Conservation (phyloP, 345 rosid genomes). For the Gossypium australe region DNA sequence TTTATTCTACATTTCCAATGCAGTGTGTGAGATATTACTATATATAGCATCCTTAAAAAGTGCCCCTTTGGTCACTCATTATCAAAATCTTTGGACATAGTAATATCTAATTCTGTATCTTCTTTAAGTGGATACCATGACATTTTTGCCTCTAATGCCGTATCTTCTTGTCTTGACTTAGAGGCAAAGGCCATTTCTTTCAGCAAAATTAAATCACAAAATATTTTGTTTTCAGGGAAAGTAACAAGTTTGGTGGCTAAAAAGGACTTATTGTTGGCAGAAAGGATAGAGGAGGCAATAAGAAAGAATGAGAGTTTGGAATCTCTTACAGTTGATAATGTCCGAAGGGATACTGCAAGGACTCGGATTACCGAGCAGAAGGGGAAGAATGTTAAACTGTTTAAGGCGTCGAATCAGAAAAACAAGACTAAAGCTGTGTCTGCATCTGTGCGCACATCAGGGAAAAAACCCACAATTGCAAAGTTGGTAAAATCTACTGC, state of each 20-base stretch:
- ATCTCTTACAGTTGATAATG: slow-evolving; percentile 54
- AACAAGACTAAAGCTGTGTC: slow-evolving; percentile 29
- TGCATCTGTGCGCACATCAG: slow-evolving; percentile 3
- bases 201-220: neutral
- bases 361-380: slow-evolving; percentile 55
- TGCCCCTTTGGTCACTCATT: neutral
- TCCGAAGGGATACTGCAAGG: slow-evolving; percentile 64
- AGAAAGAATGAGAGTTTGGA: slow-evolving; percentile 84
- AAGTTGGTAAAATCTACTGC: slow-evolving; percentile 35
- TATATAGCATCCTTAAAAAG: neutral
- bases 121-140: neutral
- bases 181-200: neutral
- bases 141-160: neutral
- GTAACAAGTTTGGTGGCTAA: slow-evolving; percentile 77
- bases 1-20: neutral
- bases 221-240: slow-evolving; percentile 47
- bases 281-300: slow-evolving; percentile 69
- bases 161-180: neutral
- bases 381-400: slow-evolving; percentile 41
- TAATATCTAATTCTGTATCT: neutral
- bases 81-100: neutral
- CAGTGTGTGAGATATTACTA: neutral
- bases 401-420: slow-evolving; percentile 42
- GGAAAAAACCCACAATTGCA: slow-evolving; percentile 28
- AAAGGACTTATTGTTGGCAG: slow-evolving; percentile 51